A percentile compares a stretch with the other conserved stretches of the same genome.
phyloP scores from a whole-genome alignment of 2,329 filamentous ascomycete species.

The Aspergillus tamarii region DNA sequence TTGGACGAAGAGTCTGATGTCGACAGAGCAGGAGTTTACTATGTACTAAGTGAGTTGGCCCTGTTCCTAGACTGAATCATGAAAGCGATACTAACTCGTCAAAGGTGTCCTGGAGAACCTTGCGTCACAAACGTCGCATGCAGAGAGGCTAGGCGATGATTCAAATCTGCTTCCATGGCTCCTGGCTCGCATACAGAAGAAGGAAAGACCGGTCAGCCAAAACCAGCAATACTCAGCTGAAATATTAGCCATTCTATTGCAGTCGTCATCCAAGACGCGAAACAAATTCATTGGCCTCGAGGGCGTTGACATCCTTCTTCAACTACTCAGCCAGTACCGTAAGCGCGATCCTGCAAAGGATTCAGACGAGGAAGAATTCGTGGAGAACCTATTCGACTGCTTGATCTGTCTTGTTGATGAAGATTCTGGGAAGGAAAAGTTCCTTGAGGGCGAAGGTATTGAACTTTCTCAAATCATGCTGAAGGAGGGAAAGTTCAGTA shows the following conservation, averaged over 20 bases:
- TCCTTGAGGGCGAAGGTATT: slow-evolving; percentile 86
- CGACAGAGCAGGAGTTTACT: slow-evolving; percentile 84
- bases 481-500: slow-evolving; percentile 83
- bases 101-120: slow-evolving; percentile 78
- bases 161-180: slow-evolving; percentile 75
- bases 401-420: slow-evolving; percentile 81
- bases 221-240: slow-evolving; percentile 97
- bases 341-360: slow-evolving; percentile 83
- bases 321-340: slow-evolving; percentile 81
- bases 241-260: slow-evolving; percentile 83
- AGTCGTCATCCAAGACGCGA: slow-evolving; percentile 71
- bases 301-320: slow-evolving; percentile 77
- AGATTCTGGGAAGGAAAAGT: slow-evolving; percentile 72
- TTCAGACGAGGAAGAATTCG: slow-evolving; percentile 89
- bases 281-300: slow-evolving; percentile 66
- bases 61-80: background rate
- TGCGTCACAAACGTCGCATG: slow-evolving; percentile 69
- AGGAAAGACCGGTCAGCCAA: slow-evolving; percentile 72
- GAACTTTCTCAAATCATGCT: slow-evolving; percentile 93
- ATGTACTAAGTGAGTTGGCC: slow-evolving; percentile 62
- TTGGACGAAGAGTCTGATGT: slow-evolving; percentile 73
- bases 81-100: slow-evolving; percentile 18
- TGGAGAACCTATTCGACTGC: slow-evolving; percentile 90
- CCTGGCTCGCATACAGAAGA: slow-evolving; percentile 69
- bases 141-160: slow-evolving; percentile 72